phyloP scores from a whole-genome alignment of 2,329 filamentous ascomycete species.

The Thelonectria olida region DNA sequence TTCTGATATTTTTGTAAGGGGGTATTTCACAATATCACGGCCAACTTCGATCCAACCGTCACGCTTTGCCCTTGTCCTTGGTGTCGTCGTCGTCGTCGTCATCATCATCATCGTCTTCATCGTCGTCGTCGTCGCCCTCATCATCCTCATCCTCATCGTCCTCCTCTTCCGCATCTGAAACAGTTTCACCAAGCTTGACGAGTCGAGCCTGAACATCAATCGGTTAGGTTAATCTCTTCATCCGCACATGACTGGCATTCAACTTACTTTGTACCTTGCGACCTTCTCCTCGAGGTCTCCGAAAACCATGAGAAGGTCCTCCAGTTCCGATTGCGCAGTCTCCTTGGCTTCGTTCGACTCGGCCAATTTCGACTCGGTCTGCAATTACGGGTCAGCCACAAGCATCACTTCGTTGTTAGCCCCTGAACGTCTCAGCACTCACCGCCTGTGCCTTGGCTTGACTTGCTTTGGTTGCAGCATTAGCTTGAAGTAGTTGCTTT shows the following conservation, averaged over 20 bases:
- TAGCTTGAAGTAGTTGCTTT: conserved; percentile 37
- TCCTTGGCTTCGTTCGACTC: conserved; percentile 69
- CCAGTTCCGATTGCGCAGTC: conserved; percentile 75
- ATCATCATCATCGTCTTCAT: conserved; percentile 12
- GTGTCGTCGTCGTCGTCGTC: conserved; percentile 18
- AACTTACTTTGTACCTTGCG: conserved; percentile 75
- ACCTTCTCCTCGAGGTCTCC: conserved; percentile 82
- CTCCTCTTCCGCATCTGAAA: conserved; percentile 81
- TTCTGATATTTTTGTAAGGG: conserved; percentile 41
- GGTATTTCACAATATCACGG: conserved; percentile 33
- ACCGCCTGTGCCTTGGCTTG: conserved; percentile 40
- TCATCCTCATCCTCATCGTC: conserved; percentile 66
- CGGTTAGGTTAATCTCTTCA: conserved; percentile 16
- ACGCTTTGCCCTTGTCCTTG: conserved; percentile 9
- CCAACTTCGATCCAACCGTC: background rate
- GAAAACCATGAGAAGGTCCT: conserved; percentile 84
- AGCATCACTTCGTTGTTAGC: conserved; percentile 36
- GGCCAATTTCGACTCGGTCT: conserved; percentile 45
- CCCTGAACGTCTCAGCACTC: background rate
- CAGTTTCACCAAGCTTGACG: conserved; percentile 71
- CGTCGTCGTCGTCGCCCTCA: conserved; percentile 57
- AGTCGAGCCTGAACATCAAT: conserved; percentile 61
- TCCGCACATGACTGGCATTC: background rate
- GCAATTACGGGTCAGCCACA: conserved; percentile 21
- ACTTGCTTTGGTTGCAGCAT: conserved; percentile 29